Base-by-base conservation (phyloP, 495 filamentous ascomycete genomes). In the Aspergillus steynii region DNA sequence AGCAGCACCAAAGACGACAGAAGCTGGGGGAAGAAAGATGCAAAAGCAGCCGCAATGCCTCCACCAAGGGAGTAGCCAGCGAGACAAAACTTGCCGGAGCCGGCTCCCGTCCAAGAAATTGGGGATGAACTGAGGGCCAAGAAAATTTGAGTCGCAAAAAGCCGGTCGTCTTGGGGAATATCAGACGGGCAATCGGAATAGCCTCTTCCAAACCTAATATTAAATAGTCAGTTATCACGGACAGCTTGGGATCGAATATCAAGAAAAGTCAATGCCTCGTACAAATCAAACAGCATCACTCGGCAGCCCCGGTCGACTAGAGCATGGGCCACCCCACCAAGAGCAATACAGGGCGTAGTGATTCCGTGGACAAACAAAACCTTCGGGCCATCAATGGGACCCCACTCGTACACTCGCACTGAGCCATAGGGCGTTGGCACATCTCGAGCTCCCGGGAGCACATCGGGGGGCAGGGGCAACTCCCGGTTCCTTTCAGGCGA, bases 1-100 rank as follows among this genome's bases (percentile, higher is more conserved):
- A 97, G 77, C 31, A 98, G 82, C 6, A 91, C 79, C 9, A 97
- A 74, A 5, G 82, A 82, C 10, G 78, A 79, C 12, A 96, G 69
- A 7, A 92, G 74, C 26, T 85, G 70, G 0, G 90, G 88, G 68
- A 94, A 91, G 59, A 83, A 80, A 8, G 82, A 79, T 1, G 90
- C 85, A 65, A 96, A 96, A n/a, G 85, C 79, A 9, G 87, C 86
- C 10, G 84, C 80, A 51, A 97, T 86, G 42, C 88, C 88, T 51
- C 93, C 94, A 29, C 93, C 92, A 1, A 98, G 81, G 0, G 89
- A 92, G 74, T 96, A 97, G 2, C 93, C 94, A 12, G 95, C 74
- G 0, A 97, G 71, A 20, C 82, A 81, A 74, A 97, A 92, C 53
- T 79, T 79, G 12, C 73, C 75, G 2, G 74, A 74, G 12, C 68